Base-by-base conservation (phyloP, 192 early-diverging fungal species). In the Coemansia guatemalensis region DNA sequence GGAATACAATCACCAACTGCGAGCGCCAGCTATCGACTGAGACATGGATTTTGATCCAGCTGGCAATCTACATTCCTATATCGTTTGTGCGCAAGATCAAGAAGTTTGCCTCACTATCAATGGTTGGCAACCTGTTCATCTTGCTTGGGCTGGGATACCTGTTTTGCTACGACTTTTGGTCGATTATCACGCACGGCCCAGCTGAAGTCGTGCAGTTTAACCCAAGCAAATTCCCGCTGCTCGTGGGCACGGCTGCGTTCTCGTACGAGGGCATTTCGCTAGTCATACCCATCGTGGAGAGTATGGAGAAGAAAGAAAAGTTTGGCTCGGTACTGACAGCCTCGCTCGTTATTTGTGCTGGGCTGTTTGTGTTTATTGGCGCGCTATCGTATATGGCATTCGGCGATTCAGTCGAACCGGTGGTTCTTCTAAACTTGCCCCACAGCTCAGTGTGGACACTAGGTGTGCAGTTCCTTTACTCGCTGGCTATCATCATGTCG, bases 161-260 rank as follows among this genome's bases (percentile, higher is more conserved):
- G 58, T 89, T 95, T 65, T 85, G 87, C 60, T 90, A 87, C 65
- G 92, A 95, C 69, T 65, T 96, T 58, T 84, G 78, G 62, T 82
- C 82, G 4, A 71, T 98, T 25, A 58, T 83, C 39, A 86, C 78
- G 12, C 56, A 71, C 17, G 95, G 95, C 4, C 71, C 72, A 0
- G 61, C 89, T 26, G 87, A 88, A 8, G 84, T 93, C 33, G 82
- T 96, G 17, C 77, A 84, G 54, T 87, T 98, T 69, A 98, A 98
- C 76, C 67, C 82, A 49, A 82, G 88, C 57, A 85, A 86, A 47
- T 96, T 95, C 65, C 85, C 93, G 24, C 73, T 96, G 48, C 95
- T 96, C 65, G 89, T 98, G 47, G 96, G 96, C 56, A 98, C 96
- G 14, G 96, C 96, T 39, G 92, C 95, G 57, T 95, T 89, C 80